These are phyloP conservation scores for Citropsis articulata DNA, from an alignment of 345 rosid species.

Conservation along the genomic window DNA sequence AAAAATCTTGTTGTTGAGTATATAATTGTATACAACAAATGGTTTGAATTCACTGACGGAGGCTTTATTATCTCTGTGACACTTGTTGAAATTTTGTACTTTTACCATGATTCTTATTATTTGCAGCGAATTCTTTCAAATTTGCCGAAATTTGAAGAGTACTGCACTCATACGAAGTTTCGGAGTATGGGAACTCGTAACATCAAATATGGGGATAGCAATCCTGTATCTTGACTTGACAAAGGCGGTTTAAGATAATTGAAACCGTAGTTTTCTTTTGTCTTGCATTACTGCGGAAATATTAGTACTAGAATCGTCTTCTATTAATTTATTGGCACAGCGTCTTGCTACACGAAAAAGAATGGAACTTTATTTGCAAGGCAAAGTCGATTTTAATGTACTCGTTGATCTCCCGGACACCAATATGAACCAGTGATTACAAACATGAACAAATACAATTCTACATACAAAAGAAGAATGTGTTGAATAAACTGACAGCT, in stretches of 20 bases:
- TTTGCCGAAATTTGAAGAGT: background rate
- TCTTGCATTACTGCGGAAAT: background rate
- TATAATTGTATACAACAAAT: background rate
- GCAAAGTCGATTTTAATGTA: slow-evolving; percentile 2
- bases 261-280: background rate
- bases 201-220: background rate
- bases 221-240: too few species aligned
- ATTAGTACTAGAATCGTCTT: background rate
- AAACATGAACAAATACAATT: slow-evolving; percentile 19
- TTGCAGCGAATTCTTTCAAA: background rate
- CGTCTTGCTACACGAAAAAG: background rate
- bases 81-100: background rate
- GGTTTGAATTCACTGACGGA: background rate
- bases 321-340: background rate
- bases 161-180: background rate
- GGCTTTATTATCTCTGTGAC: background rate
- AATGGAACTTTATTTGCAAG: slow-evolving; percentile 12
- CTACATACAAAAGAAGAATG: slow-evolving; percentile 49
- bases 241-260: too few species aligned
- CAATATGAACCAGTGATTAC: slow-evolving; percentile 28
- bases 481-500: slow-evolving; percentile 9
- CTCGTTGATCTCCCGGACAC: slow-evolving; percentile 10
- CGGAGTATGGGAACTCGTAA: background rate
- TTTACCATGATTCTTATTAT: background rate
- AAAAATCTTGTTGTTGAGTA: background rate